phyloP scores from a whole-genome alignment of 768 basidiomycete species.

The Neoboletus subvelutipes region DNA sequence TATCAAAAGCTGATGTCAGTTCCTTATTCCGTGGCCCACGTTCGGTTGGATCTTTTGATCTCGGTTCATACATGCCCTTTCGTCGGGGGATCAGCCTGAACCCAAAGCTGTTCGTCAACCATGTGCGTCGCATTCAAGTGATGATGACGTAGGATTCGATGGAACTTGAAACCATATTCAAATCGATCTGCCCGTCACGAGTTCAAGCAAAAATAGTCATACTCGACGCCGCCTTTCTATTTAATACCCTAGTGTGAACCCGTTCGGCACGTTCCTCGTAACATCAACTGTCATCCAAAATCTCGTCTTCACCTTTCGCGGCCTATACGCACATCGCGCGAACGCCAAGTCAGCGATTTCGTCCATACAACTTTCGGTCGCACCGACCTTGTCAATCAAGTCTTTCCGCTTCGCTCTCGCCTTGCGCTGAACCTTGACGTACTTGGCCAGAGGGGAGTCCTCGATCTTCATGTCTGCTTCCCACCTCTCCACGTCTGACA shows the following conservation, averaged over 20 bases:
- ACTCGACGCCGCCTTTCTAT: neutral
- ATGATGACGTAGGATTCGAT: neutral
- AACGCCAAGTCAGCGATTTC: conserved; percentile 18
- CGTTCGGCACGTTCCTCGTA: neutral
- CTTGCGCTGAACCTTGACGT: conserved; percentile 79
- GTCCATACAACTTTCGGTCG: neutral
- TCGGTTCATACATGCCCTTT: neutral
- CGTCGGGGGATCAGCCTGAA: conserved; percentile 4
- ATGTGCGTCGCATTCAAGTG: conserved; percentile 2
- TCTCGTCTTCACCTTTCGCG: conserved; percentile 66
- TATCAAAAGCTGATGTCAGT: neutral
- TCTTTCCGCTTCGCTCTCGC: conserved; percentile 69
- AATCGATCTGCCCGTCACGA: neutral
- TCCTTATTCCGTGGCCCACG: neutral
- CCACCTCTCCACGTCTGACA: conserved; percentile 72
- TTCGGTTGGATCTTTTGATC: neutral
- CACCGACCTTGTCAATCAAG: conserved; percentile 69
- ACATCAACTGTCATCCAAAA: conserved; percentile 48
- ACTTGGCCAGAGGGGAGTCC: conserved; percentile 78
- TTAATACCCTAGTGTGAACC: neutral
- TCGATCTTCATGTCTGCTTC: conserved; percentile 59
- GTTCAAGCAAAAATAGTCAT: neutral
- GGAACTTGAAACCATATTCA: conserved; percentile 1
- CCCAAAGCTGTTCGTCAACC: neutral
- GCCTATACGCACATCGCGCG: conserved; percentile 45